phyloP scores from a whole-genome alignment of 2,329 filamentous ascomycete species.

The Fusarium bulbicola region DNA sequence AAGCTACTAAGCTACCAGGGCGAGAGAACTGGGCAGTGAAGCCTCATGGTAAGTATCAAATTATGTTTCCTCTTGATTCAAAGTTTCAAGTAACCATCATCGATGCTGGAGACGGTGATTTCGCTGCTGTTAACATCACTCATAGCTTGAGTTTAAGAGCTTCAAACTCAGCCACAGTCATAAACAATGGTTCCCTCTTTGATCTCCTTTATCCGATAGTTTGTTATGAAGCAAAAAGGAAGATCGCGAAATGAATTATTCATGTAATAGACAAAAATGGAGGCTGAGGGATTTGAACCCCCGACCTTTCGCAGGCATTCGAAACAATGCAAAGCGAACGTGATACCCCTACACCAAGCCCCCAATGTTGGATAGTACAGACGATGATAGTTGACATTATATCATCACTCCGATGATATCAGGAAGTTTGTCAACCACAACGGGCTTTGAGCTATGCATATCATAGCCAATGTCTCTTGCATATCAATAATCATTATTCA shows the following conservation, averaged over 20 bases:
- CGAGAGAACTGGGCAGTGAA: background rate
- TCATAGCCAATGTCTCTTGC: background rate
- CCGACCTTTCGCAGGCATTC: constrained; percentile 39
- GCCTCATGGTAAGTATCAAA: background rate
- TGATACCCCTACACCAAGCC: constrained; percentile 45
- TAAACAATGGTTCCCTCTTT: background rate
- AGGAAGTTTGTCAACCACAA: too few species aligned
- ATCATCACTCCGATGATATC: accelerated
- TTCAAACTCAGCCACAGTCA: background rate
- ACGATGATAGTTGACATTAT: accelerated
- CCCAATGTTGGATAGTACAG: constrained; percentile 5
- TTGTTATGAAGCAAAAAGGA: background rate
- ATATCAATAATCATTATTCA: background rate
- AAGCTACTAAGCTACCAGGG: background rate
- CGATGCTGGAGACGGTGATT: background rate
- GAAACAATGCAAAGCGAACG: constrained; percentile 40
- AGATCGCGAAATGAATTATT: too few species aligned
- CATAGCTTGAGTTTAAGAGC: background rate
- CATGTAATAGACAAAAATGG: constrained; percentile 20
- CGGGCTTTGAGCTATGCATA: background rate
- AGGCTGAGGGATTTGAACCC: constrained; percentile 46
- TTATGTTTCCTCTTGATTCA: background rate
- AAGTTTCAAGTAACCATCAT: background rate
- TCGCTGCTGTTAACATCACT: too few species aligned
- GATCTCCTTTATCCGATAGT: background rate